Percentiles rank a stretch among this genome's conserved stretches.
These are phyloP conservation scores for Metarhizium album DNA, from an alignment of 2,329 filamentous ascomycete species.

Conservation along the genomic window DNA sequence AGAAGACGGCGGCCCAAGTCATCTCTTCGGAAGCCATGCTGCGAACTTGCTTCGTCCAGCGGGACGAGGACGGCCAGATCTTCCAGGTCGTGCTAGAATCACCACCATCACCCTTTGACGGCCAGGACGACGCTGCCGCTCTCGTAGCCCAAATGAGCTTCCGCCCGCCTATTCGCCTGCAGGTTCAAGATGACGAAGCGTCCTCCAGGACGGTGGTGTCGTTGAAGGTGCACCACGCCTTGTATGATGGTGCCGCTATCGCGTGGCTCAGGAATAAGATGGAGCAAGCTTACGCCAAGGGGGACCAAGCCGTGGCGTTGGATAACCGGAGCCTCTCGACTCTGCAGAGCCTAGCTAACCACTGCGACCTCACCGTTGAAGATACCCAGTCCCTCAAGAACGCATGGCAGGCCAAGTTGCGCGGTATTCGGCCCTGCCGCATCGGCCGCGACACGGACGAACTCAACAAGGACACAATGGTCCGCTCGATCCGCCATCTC, in stretches of 20 bases:
- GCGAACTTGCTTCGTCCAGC: conserved; percentile 12
- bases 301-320: neutral
- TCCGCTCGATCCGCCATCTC: neutral
- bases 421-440: neutral
- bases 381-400: conserved; percentile 1
- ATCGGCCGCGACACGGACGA: neutral
- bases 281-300: conserved; percentile 1
- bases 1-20: conserved; percentile 5
- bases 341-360: neutral
- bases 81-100: conserved; percentile 12
- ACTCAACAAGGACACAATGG: neutral
- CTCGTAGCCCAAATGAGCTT: conserved; percentile 7
- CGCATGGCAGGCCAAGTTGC: conserved; percentile 4
- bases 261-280: neutral
- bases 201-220: conserved; percentile 7
- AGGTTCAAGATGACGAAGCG: neutral
- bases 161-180: conserved; percentile 6
- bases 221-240: conserved; percentile 13
- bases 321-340: neutral
- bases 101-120: conserved; percentile 5
- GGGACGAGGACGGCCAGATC: conserved; percentile 8
- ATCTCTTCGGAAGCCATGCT: conserved; percentile 11
- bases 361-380: neutral
- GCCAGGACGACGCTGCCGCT: neutral
- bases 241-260: conserved; percentile 14